Conservation (phyloP, 2,329 filamentous ascomycete species). For the Phialophora macrospora region DNA sequence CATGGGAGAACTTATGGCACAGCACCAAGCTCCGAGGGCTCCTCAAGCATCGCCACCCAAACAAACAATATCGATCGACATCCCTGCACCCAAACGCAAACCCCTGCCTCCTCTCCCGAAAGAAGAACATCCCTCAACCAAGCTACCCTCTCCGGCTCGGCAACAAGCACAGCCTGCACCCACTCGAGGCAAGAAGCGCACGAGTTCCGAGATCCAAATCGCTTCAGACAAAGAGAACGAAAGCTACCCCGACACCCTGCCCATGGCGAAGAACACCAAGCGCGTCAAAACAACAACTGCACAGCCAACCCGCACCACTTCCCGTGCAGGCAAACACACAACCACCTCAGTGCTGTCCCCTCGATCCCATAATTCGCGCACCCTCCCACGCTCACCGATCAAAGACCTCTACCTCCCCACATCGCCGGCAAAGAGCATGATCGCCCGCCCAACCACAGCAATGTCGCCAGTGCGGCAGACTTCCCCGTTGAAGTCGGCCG, state of each 20-base stretch:
- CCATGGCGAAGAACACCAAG: constrained; percentile 70
- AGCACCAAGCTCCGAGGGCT: constrained; percentile 54
- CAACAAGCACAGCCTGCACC: constrained; percentile 37
- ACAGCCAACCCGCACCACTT: constrained; percentile 45
- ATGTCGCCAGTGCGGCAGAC: constrained; percentile 48
- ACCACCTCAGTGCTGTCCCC: constrained; percentile 73
- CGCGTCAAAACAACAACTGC: constrained; percentile 43
- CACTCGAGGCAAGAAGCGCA: constrained; percentile 40
- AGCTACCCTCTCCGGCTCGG: constrained; percentile 40
- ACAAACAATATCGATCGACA: constrained; percentile 17
- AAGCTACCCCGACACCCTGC: constrained; percentile 52
- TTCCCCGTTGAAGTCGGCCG: constrained; percentile 60
- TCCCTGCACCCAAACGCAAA: constrained; percentile 39
- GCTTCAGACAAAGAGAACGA: constrained; percentile 76
- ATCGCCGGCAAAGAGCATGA: constrained; percentile 48
- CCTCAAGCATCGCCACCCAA: constrained; percentile 39
- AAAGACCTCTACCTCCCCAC: constrained; percentile 49
- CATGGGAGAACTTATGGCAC: constrained; percentile 72
- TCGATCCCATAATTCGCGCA: constrained; percentile 78
- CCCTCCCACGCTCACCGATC: constrained; percentile 63
- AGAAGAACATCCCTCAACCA: constrained; percentile 35
- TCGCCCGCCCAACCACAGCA: constrained; percentile 56
- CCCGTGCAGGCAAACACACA: constrained; percentile 48
- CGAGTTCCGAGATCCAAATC: constrained; percentile 33
- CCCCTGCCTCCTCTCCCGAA: constrained; percentile 42